Evolutionary conservation across 108 stramenopile genomes (phyloP).

Genomic region (Cyclotella distinguenda): DNA sequence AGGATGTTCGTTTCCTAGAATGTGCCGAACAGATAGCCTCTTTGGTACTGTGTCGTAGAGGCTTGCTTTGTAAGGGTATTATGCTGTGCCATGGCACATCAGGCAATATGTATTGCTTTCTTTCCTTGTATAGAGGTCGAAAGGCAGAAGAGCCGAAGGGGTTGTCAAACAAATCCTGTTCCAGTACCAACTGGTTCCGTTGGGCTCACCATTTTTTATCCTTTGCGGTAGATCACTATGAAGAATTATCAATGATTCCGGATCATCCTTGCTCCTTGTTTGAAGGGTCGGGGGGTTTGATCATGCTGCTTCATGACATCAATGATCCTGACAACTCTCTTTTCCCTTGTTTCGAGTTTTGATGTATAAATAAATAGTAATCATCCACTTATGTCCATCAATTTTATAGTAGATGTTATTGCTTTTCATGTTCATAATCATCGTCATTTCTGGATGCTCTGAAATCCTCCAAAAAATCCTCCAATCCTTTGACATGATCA

Average conservation of each 20-base stretch:
- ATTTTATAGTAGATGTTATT: no score
- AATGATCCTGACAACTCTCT: constrained; percentile 11
- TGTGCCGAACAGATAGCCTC: constrained; percentile 47
- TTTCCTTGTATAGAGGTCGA: constrained; percentile 41
- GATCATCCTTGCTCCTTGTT: constrained; percentile 56
- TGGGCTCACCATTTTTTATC: constrained; percentile 31
- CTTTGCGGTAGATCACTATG: constrained; percentile 40
- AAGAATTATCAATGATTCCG: constrained; percentile 25
- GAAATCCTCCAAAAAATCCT: constrained; percentile 25
- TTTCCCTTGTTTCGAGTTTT: constrained; percentile 31
- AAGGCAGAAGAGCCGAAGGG: background rate
- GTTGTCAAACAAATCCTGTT: background rate
- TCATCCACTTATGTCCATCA: no score
- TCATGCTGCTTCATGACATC: constrained; percentile 18
- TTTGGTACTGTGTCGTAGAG: constrained; percentile 56
- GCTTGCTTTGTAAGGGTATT: constrained; percentile 61
- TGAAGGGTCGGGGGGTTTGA: constrained; percentile 56
- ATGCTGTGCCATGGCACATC: constrained; percentile 77
- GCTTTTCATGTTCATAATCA: no score
- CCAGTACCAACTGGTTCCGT: constrained; percentile 27
- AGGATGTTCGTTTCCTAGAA: constrained; percentile 45
- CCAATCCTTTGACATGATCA: constrained; percentile 19
- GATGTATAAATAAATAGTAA: no score
- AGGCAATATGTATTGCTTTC: constrained; percentile 70
- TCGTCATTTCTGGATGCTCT: constrained; percentile 6